Evolutionary conservation across 306 rosid species (phyloP), one percentile per base, ranked within the genome.

Genomic region (Ammopiptanthus mongolicus): DNA sequence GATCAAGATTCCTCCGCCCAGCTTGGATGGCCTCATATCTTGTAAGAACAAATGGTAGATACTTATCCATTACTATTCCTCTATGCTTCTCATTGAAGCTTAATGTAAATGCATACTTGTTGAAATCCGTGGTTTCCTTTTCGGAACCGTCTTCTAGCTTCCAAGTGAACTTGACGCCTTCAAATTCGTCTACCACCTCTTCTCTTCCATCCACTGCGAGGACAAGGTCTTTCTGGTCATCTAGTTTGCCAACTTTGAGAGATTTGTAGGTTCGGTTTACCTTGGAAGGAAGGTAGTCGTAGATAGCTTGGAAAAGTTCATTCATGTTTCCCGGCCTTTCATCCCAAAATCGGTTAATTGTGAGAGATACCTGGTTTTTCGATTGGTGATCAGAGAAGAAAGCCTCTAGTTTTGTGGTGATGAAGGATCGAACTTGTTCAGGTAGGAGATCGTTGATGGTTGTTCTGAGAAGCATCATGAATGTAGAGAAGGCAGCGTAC

Each of bases 381-480:
- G 23, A 1, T 0, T 62, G 46, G 19, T 8, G 8, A 0, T 4
- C 3, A 5, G 69, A 29, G 68, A 81, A 73, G 50, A 73, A 47
- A 8, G 23, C 1, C 10, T 69, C 34, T 0, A 84, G 29, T 66
- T 74, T 84, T 29, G 76, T 3, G 52, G 2, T 0, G 7, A 84
- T 47, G 64, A 61, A 69, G 0, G 67, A 10, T 18, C 68, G 78
- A 14, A 77, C 5, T 29, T 62, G 46, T 0, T 1, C 5, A 9
- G 88, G 88, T 19, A 81, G 21, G 9, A 84, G 65, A 7, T 84
- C 85, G 33, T 81, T 84, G 81, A 78, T 57, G 5, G 73, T 78
- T 0, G 83, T 67, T 73, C 83, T 61, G 0, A 84, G 22, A 5
- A 84, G 83, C 81, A 81, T 84, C 68, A 63, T 47, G 57, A 74